phyloP scores from a whole-genome alignment of 306 rosid species.

The Begonia peltatifolia region DNA sequence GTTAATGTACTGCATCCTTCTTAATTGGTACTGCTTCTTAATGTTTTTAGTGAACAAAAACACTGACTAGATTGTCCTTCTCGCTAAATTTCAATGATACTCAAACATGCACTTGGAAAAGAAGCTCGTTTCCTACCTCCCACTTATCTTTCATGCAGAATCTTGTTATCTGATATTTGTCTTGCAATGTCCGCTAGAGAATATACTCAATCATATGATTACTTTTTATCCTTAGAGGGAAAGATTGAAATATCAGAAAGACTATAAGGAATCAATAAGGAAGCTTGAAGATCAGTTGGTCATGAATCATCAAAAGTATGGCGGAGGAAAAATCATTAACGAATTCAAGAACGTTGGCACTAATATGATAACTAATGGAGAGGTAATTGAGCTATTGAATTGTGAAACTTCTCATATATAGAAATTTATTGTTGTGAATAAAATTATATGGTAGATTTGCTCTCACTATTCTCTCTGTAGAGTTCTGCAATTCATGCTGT shows the following conservation, averaged over 20 bases:
- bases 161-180: too few species aligned
- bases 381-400: slow-evolving; percentile 17
- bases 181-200: too few species aligned
- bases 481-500: not conserved
- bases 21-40: too few species aligned
- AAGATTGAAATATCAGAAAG: slow-evolving; percentile 71
- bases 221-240: slow-evolving; percentile 44
- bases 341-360: slow-evolving; percentile 16
- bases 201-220: too few species aligned
- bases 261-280: slow-evolving; percentile 78
- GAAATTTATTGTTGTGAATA: too few species aligned
- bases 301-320: slow-evolving; percentile 40
- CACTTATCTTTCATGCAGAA: too few species aligned
- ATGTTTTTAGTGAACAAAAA: too few species aligned
- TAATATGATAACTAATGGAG: slow-evolving; percentile 24
- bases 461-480: not conserved
- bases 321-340: slow-evolving; percentile 17
- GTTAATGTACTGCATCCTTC: slow-evolving; percentile 7
- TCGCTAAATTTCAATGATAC: not conserved
- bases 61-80: not conserved
- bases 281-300: slow-evolving; percentile 79
- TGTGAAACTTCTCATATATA: too few species aligned
- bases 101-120: too few species aligned
- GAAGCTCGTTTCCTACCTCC: too few species aligned
- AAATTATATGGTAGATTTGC: too few species aligned